Base-by-base conservation (phyloP, 345 rosid species). In the Corymbia maculata region DNA sequence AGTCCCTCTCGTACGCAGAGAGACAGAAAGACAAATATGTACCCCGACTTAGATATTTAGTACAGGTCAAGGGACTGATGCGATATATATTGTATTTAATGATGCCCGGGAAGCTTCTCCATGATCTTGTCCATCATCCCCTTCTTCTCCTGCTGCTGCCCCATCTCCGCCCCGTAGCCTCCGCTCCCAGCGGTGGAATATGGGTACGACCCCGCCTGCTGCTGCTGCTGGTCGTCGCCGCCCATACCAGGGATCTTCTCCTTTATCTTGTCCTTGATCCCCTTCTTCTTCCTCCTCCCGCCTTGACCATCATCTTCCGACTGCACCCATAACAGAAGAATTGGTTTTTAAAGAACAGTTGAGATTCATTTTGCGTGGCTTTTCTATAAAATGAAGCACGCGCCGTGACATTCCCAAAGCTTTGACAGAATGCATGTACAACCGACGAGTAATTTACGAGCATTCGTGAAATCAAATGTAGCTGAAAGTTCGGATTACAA, bases 231-330 rank as follows among this genome's bases (percentile, higher is more conserved):
- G 82, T 88, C 47, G 19, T 75, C 59, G 75, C 90, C 89, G 36
- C 92, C 92, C 8, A 91, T 91, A 11, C 94, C 93, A 0, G 94
- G 92, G 51, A 96, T 57, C 89, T 95, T 96, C 53, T 95, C 96
- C 92, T 94, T 96, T 4, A 95, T 84, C 91, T 93, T 94, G 26
- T 91, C 88, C 13, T 84, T 94, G 49, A 95, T 52, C 11, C 97
- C 96, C 89, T 93, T 95, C 94, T 59, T 93, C 93, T 92, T 92
- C 93, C 94, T 95, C 89, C 97, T 94, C 86, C 95, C 95, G 68
- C 97, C 97, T 86, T 88, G 89, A 52, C 94, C 97, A 87, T 96
- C 98, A 42, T 94, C 97, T 89, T 96, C 98, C 24, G 94, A 89
- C 91, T 70, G 51, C 68, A 68, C 22, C 51, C 68, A 26, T 59